Evolutionary conservation across 1,284 basidiomycete genomes (phyloP), one percentile per base, ranked within the genome.

Genomic region (Irpex lacteus): DNA sequence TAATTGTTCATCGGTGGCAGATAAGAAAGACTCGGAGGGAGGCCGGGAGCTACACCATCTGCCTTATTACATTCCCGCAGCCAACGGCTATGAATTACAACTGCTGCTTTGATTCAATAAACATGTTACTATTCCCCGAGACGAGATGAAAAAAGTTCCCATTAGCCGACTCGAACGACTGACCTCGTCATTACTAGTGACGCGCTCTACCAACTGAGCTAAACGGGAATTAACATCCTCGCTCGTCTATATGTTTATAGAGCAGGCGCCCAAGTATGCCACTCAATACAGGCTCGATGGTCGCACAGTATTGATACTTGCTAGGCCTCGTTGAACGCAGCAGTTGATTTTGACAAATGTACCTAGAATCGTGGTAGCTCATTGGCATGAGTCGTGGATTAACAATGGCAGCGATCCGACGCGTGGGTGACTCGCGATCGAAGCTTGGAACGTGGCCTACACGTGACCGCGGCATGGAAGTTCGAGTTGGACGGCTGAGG

Each of bases 131-230:
- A 26, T 26, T 26, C 26, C 26, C 26, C 26, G 26, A 26, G 26
- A 26, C 26, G 26, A 26, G 26, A 26, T 26, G 40, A 53, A 53
- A 53, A 19, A 53, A 15, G 9, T 62, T 62, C 55, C 61, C 61
- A 58, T 58, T 62, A 62, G 54, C 61, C 61, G 61, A 62, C 44
- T 62, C 36, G 61, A 62, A 62, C 61, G 61, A 62, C 60, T 61
- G 60, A 61, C 60, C 60, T 61, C 60, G 60, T 61, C 60, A 61
- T 61, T 82, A 82, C 81, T 82, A 83, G 81, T 82, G 81, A 82
- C 81, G 80, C 82, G 81, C 81, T 82, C 82, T 84, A 84, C 81
- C 82, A 83, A 74, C 82, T 84, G 81, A 82, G 82, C 81, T 83
- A 83, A 81, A 65, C 65, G 71, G 68, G 66, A 73, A 19, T 8